Percentiles rank a stretch among this genome's conserved stretches.
These are phyloP conservation scores for Fonsecaea erecta DNA, from an alignment of 2,329 filamentous ascomycete species.

Conservation along the genomic window DNA sequence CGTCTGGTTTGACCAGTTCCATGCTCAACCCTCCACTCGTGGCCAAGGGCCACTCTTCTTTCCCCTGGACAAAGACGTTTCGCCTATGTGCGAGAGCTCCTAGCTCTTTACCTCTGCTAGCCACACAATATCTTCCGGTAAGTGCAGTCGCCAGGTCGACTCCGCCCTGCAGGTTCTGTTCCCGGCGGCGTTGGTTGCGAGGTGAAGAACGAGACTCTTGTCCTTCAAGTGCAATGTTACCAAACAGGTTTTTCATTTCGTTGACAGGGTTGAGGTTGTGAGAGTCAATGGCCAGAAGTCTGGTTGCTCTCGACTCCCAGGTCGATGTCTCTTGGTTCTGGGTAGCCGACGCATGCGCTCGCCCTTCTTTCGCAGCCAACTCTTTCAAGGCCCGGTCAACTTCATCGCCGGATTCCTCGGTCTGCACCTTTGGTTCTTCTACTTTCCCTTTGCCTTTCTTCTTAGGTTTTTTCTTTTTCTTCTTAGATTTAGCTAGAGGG, in stretches of 20 bases:
- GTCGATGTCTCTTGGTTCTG: constrained; percentile 38
- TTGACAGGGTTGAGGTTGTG: constrained; percentile 82
- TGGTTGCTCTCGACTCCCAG: constrained; percentile 54
- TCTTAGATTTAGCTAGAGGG: constrained; percentile 39
- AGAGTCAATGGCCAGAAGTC: constrained; percentile 66
- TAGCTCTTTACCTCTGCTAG: constrained; percentile 66
- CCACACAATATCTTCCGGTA: constrained; percentile 57
- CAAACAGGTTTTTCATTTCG: constrained; percentile 83
- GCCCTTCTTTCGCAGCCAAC: constrained; percentile 53
- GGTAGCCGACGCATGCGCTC: constrained; percentile 30
- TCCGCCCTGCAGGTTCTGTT: constrained; percentile 60
- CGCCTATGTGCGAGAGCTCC: constrained; percentile 72
- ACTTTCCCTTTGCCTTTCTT: constrained; percentile 51
- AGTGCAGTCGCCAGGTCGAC: constrained; percentile 60
- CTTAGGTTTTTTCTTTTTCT: constrained; percentile 63
- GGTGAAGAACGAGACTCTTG: constrained; percentile 58
- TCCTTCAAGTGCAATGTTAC: constrained; percentile 65
- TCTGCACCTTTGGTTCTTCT: constrained; percentile 31
- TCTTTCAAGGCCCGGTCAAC: constrained; percentile 68
- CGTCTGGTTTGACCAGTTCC: constrained; percentile 64
- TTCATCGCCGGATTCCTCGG: constrained; percentile 59
- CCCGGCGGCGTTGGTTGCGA: constrained; percentile 55
- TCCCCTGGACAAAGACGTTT: constrained; percentile 84
- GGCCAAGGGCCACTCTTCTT: constrained; percentile 82
- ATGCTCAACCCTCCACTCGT: constrained; percentile 83